Evolutionary conservation across 306 rosid genomes (phyloP), one percentile per base, ranked within the genome.

Genomic region (Echinosophora koreensis): DNA sequence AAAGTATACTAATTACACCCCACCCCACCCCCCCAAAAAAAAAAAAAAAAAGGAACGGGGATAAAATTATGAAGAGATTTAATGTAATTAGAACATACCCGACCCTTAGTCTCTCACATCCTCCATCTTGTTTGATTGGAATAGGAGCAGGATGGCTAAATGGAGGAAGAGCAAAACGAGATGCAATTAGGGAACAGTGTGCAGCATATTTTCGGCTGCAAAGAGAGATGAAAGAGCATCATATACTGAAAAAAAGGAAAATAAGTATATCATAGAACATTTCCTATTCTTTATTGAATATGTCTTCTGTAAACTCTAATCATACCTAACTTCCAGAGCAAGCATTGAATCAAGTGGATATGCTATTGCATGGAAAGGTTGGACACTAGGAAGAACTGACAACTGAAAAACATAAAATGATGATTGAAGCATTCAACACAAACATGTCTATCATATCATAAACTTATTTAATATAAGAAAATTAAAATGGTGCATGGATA

Each of bases 351-450:
- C 99, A 72, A 96, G 96, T 10, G 99, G 99, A 82, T 96, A 96
- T 51, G 99, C 99, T 66, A 96, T 96, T 52, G 99, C 99, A 73
- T 96, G 99, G 90, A 96, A 96, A 71, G 99, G 99, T 81, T 96
- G 99, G 71, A 96, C 99, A 76, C 99, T 96, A 17, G 99, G 99
- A 79, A 96, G 95, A 85, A 96, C 93, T 17, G 99, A 92, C 89
- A 91, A 88, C 99, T 96, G 90, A 74, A 82, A 66, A 67, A 60
- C 73, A 71, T 61, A 66, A 55, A 71, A 59, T 18, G 14, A 72
- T 35, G 46, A 37, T 8, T 47, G 17, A 79, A 59, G 61, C n/a
- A 59, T 12, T 79, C 65, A 66, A 30, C 37, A 73, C 32, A 83
- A 41, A 11, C 17, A 35, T 15, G 50, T 50, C 69, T 44, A 61